Conservation (phyloP, 441 rosid species). For the Croton laevigatus region DNA sequence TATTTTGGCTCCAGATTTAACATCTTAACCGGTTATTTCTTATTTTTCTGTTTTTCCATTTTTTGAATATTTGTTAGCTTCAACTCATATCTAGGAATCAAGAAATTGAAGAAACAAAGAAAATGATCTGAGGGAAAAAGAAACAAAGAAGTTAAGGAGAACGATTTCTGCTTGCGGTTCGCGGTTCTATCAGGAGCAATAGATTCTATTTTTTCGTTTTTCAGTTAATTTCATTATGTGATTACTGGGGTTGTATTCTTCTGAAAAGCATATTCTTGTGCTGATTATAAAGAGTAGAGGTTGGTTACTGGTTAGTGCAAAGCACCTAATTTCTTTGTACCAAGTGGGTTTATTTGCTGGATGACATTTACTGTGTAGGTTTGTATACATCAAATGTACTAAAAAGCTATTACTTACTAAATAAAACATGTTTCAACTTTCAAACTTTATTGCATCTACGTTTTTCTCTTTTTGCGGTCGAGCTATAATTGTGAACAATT, state of each 20-base stretch:
- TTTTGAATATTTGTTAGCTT: slow-evolving; percentile 34
- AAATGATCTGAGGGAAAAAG: slow-evolving; percentile 2
- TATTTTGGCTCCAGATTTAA: slow-evolving; percentile 31
- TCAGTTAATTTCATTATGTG: slow-evolving; percentile 22
- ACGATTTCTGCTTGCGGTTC: slow-evolving; percentile 29
- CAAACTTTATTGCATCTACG: not conserved
- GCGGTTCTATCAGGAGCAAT: slow-evolving; percentile 21
- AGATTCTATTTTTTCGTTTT: slow-evolving; percentile 16
- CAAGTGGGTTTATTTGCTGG: slow-evolving; percentile 14
- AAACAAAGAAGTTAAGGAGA: slow-evolving; percentile 28
- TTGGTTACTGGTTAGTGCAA: not conserved
- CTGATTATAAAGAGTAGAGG: slow-evolving; percentile 7
- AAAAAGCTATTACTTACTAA: slow-evolving; percentile 16
- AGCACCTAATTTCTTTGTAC: slow-evolving; percentile 12
- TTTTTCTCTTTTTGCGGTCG: not conserved
- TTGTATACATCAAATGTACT: slow-evolving; percentile 25
- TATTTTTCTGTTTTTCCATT: slow-evolving; percentile 28
- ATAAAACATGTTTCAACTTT: slow-evolving; percentile 8
- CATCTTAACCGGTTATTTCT: slow-evolving; percentile 38
- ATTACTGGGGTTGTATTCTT: not conserved
- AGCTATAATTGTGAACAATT: too few relatives aligned
- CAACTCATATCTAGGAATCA: slow-evolving; percentile 24
- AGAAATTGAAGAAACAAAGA: slow-evolving; percentile 7
- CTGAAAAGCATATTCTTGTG: slow-evolving; percentile 13
- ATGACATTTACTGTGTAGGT: slow-evolving; percentile 2